Percentiles rank a stretch among this genome's conserved stretches.
These are phyloP conservation scores for Cucumis melo DNA, from an alignment of 306 rosid species.

Conservation along the genomic window DNA sequence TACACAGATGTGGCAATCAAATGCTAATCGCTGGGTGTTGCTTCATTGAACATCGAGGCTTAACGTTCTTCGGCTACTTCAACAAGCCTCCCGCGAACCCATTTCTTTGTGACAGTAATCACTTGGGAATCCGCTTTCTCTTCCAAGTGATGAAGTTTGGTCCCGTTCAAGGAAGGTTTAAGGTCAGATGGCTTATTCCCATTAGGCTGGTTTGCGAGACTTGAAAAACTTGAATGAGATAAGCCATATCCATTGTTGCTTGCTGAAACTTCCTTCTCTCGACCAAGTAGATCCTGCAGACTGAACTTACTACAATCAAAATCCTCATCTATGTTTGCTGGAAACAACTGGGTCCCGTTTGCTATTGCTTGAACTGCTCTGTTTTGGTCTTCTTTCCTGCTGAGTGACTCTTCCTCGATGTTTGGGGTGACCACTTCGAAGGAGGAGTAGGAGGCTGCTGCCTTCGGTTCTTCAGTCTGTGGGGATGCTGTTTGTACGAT, in stretches of 20 bases:
- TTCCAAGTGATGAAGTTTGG: slow-evolving; percentile 18
- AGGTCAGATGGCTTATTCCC: slow-evolving; percentile 13
- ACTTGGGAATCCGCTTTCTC: slow-evolving; percentile 24
- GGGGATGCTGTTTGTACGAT: slow-evolving; percentile 13
- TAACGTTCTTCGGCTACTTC: slow-evolving; percentile 42
- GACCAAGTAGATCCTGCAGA: slow-evolving; percentile 27
- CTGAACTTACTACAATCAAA: slow-evolving; percentile 27
- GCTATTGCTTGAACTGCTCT: slow-evolving; percentile 23
- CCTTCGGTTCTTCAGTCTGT: slow-evolving; percentile 20
- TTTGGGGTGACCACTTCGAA: slow-evolving; percentile 12
- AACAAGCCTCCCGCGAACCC: slow-evolving; percentile 86
- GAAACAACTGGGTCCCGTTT: slow-evolving; percentile 35
- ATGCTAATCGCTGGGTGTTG: not conserved
- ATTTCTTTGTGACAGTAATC: slow-evolving; percentile 35
- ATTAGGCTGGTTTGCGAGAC: slow-evolving; percentile 15
- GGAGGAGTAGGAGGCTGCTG: slow-evolving; percentile 6
- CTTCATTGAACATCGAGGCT: not conserved
- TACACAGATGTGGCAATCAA: not conserved
- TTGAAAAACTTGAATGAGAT: slow-evolving; percentile 24
- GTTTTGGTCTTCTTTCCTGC: slow-evolving; percentile 8
- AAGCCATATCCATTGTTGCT: slow-evolving; percentile 21
- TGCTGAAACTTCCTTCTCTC: slow-evolving; percentile 24
- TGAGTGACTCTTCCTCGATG: slow-evolving; percentile 6
- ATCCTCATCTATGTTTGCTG: slow-evolving; percentile 19
- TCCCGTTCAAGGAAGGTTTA: slow-evolving; percentile 22